phyloP scores from a whole-genome alignment of 305 asterid genomes.

The Fraxinus greggii region DNA sequence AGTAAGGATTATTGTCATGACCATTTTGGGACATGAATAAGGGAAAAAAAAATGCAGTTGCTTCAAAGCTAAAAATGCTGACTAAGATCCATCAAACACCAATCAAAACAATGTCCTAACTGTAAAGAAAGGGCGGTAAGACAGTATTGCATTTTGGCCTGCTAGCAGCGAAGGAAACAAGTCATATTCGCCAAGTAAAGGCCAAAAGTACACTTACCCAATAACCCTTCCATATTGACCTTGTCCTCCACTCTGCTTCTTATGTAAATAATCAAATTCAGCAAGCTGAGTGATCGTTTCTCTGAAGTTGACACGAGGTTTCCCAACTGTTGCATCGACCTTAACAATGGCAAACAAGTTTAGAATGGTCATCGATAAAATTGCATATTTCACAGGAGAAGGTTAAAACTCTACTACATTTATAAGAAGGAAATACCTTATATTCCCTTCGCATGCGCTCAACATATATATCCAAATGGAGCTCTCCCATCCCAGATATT shows the following conservation, averaged over 20 bases:
- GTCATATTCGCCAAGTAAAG: constrained; percentile 5
- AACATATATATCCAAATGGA: constrained; percentile 92
- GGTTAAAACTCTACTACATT: constrained; percentile 9
- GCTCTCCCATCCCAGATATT: constrained; percentile 99
- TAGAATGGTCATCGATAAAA: constrained; percentile 8
- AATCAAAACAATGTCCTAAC: not conserved
- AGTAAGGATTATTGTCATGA: not conserved
- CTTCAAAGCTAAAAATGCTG: not conserved
- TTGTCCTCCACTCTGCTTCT: constrained; percentile 98
- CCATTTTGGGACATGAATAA: not conserved
- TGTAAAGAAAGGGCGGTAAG: not conserved
- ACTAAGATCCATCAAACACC: not conserved
- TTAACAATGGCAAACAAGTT: constrained; percentile 33
- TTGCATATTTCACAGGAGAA: not conserved
- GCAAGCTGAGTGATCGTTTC: constrained; percentile 93
- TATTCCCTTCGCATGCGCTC: constrained; percentile 97
- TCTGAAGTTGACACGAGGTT: constrained; percentile 96
- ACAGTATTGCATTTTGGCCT: not conserved
- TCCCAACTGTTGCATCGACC: constrained; percentile 95
- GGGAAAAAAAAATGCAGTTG: not conserved
- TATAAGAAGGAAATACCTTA: constrained; percentile 51
- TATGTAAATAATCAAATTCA: constrained; percentile 90
- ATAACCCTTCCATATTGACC: constrained; percentile 97
- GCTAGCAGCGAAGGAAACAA: not conserved
- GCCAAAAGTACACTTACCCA: constrained; percentile 54